phyloP scores from a whole-genome alignment of 495 filamentous ascomycete species.

The Hyaloscypha finlandica region DNA sequence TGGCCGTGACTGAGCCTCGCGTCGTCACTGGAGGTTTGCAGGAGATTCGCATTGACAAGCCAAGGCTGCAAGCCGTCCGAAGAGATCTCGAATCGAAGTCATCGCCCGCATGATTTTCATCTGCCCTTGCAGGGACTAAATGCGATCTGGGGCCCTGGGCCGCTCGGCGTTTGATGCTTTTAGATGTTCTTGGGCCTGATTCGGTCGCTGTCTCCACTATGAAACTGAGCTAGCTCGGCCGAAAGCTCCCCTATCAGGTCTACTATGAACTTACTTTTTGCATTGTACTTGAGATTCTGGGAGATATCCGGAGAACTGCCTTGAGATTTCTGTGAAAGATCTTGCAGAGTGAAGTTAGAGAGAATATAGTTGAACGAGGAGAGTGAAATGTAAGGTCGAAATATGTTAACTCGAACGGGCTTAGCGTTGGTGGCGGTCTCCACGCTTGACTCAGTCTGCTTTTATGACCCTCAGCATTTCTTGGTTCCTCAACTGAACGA shows the following conservation, averaged over 20 bases:
- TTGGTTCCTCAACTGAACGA: background rate
- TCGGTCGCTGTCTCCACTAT: background rate
- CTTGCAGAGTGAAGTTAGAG: background rate
- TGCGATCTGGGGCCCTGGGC: background rate
- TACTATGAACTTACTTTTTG: background rate
- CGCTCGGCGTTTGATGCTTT: background rate
- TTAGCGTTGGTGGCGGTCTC: background rate
- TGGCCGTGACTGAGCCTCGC: background rate
- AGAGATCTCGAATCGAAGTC: background rate
- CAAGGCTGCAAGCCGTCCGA: background rate
- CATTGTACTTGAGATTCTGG: background rate
- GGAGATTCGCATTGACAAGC: background rate
- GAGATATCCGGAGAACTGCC: background rate
- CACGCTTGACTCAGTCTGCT: background rate
- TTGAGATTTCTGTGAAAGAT: background rate
- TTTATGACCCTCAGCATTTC: background rate
- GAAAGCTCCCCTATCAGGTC: background rate
- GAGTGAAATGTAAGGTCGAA: background rate
- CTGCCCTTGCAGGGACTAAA: background rate
- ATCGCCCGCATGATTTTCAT: background rate
- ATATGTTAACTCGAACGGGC: background rate
- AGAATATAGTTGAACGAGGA: background rate
- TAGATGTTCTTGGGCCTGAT: background rate
- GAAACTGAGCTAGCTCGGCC: background rate
- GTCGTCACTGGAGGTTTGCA: background rate